These are phyloP conservation scores for Dendrobium officinale DNA, from an alignment of 106 monocot species.

Conservation along the genomic window DNA sequence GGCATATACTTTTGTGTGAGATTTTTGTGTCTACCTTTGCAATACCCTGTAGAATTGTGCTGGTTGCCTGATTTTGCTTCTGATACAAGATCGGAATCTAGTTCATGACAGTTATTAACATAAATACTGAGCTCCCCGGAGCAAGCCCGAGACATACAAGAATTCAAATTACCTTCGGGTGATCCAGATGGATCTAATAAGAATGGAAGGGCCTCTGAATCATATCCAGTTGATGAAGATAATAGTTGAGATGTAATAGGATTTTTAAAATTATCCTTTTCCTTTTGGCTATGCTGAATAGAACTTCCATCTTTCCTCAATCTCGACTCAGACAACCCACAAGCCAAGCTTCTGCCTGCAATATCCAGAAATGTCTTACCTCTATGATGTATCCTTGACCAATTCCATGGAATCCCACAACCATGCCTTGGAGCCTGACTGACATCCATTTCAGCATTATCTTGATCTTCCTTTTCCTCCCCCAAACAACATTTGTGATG, in stretches of 20 bases:
- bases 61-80: conserved; percentile 37
- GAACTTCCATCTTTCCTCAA: conserved; percentile 33
- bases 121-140: conserved; percentile 65
- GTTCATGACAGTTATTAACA: conserved; percentile 30
- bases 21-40: conserved; percentile 39
- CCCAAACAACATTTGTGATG: conserved; percentile 11
- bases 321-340: conserved; percentile 73
- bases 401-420: conserved; percentile 94
- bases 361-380: conserved; percentile 74
- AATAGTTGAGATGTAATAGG: conserved; percentile 26
- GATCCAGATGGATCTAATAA: conserved; percentile 51
- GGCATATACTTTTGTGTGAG: conserved; percentile 91
- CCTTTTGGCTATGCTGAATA: conserved; percentile 21
- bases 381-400: conserved; percentile 90
- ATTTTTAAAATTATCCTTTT: conserved; percentile 28
- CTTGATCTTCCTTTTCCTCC: conserved; percentile 16
- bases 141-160: conserved; percentile 25
- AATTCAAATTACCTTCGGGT: conserved; percentile 27
- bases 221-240: conserved; percentile 55
- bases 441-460: conserved; percentile 30
- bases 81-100: conserved; percentile 47
- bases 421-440: conserved; percentile 48
- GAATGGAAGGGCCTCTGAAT: conserved; percentile 71
- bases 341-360: conserved; percentile 88
- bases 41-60: conserved; percentile 5